These are phyloP conservation scores for Adenanthera pavonina DNA, from an alignment of 306 rosid species.

Conservation along the genomic window DNA sequence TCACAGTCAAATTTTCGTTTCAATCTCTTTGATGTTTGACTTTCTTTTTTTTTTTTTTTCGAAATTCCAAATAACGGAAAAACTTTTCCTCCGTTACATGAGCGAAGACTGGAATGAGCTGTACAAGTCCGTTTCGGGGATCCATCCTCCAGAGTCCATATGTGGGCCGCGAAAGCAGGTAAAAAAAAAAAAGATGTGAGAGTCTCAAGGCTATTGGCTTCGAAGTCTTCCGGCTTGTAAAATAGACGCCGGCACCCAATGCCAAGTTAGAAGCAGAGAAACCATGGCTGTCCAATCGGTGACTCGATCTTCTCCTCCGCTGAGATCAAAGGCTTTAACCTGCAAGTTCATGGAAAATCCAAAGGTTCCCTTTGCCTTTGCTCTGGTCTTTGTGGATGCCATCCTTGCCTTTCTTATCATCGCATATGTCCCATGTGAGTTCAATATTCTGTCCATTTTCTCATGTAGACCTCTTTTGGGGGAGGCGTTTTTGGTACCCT, in stretches of 20 bases:
- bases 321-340: conserved; percentile 32
- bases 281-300: conserved; percentile 65
- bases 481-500: neutral
- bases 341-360: conserved; percentile 36
- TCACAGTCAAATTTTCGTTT: too few species aligned
- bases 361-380: conserved; percentile 50
- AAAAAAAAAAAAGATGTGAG: neutral
- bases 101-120: neutral
- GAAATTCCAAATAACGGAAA: too few species aligned
- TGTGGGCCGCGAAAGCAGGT: neutral
- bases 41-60: too few species aligned
- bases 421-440: conserved; percentile 80
- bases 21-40: too few species aligned
- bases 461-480: conserved; percentile 1
- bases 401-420: conserved; percentile 67
- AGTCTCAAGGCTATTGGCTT: neutral
- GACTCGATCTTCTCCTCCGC: conserved; percentile 44
- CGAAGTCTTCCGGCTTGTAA: neutral
- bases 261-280: conserved; percentile 44
- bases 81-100: neutral
- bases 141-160: neutral
- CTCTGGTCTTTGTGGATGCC: conserved; percentile 67
- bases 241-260: conserved; percentile 37
- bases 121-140: neutral
- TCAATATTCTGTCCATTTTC: neutral